Conservation (phyloP, 331 rosid genomes). For the Malus hybrid region DNA sequence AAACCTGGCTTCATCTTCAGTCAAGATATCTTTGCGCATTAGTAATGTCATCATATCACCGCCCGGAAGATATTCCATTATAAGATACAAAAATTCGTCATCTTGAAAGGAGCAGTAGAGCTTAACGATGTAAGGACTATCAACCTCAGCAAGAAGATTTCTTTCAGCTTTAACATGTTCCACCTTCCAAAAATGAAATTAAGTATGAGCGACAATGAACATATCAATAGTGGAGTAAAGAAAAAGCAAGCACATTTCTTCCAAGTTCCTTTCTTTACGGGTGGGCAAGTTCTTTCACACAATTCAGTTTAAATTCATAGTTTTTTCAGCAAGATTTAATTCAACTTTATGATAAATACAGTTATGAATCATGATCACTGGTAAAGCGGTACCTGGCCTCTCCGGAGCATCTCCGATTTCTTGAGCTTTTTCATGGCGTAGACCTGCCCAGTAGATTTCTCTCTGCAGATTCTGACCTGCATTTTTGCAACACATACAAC, state of each 20-base stretch:
- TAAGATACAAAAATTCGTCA: conserved; percentile 71
- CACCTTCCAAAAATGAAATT: conserved; percentile 34
- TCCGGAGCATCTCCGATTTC: conserved; percentile 47
- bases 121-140: conserved; percentile 75
- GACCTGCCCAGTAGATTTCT: conserved; percentile 38
- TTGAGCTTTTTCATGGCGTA: conserved; percentile 47
- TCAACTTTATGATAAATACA: neutral
- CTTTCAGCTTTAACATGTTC: conserved; percentile 93
- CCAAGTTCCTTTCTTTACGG: neutral
- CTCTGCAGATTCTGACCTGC: conserved; percentile 45
- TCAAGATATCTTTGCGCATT: conserved; percentile 73
- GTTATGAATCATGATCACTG: neutral
- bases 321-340: neutral
- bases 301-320: neutral
- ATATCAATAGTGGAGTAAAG: neutral
- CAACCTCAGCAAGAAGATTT: conserved; percentile 82
- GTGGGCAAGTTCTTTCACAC: neutral
- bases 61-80: conserved; percentile 86
- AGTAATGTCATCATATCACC: conserved; percentile 87
- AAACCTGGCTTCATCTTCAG: conserved; percentile 72
- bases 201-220: neutral
- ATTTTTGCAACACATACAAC: neutral
- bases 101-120: conserved; percentile 88
- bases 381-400: conserved; percentile 37
- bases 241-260: neutral